Evolutionary conservation across 495 filamentous ascomycete genomes (phyloP).

Genomic region (Penicillium robsamsonii): DNA sequence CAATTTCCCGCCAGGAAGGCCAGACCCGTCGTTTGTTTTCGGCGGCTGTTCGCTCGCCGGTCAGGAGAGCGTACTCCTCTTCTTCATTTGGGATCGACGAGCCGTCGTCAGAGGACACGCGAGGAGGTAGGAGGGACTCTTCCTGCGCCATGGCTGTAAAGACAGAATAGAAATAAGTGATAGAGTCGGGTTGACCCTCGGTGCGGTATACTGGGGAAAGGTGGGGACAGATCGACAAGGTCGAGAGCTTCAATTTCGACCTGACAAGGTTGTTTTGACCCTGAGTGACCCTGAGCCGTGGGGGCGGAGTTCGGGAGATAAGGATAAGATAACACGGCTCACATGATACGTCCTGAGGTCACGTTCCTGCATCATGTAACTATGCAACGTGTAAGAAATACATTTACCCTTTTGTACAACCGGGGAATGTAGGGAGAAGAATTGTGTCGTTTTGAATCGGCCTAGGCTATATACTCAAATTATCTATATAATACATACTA

Average conservation of each 20-base stretch:
- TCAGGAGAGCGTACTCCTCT: constrained; percentile 66
- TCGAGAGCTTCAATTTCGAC: not conserved
- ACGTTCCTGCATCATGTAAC: constrained; percentile 12
- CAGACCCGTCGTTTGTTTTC: constrained; percentile 38
- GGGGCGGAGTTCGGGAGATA: constrained; percentile 7
- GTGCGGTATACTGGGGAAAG: not conserved
- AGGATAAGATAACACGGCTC: constrained; percentile 10
- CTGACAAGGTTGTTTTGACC: not conserved
- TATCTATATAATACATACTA: constrained; percentile 1
- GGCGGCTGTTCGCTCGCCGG: constrained; percentile 46
- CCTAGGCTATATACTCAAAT: not conserved
- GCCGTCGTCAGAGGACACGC: constrained; percentile 45
- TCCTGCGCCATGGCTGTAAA: constrained; percentile 40
- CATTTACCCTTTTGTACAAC: not conserved
- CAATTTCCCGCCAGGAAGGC: constrained; percentile 64
- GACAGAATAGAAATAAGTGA: constrained; percentile 4
- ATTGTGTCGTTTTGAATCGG: not conserved
- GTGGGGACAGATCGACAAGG: not conserved
- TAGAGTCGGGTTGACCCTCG: no score
- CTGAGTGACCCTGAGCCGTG: constrained; percentile 6
- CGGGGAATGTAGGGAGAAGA: not conserved
- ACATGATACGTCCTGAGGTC: constrained; percentile 24
- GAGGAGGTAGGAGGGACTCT: constrained; percentile 45
- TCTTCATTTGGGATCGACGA: constrained; percentile 49
- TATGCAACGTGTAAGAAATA: not conserved